Evolutionary conservation across 805 yeast genomes (phyloP), one percentile per base, ranked within the genome.

Genomic region (Millerozyma miso): DNA sequence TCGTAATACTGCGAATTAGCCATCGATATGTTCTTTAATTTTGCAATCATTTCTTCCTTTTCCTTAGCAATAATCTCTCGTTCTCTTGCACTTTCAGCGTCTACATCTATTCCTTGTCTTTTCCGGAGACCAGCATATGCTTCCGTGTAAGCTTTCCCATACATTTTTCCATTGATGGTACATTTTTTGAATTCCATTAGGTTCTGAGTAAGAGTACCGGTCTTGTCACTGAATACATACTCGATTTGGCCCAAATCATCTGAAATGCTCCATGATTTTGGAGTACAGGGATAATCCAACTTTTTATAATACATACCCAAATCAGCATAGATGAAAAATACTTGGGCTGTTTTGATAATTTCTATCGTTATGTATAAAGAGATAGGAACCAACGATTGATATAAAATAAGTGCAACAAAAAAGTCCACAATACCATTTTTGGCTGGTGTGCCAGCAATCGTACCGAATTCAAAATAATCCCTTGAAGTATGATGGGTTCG

Each of bases 231-330:
- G 60, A 86, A 86, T 38, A 86, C 79, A 57, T 86, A 86, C 58
- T 86, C 95, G 50, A 86, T 82, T 60, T 86, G 95, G 26, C 95
- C 95, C 53, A 86, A 67, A 62, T 86, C 95, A 69, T 86, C 95
- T 2, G 90, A 83, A 35, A 86, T 85, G 56, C 79, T 83, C 95
- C 95, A 86, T 0, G 90, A 75, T 56, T 85, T 85, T 13, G 95
- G 93, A 8, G 85, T 80, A 60, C 95, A 86, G 2, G 93, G 91
- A 53, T 80, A 85, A 59, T 86, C 91, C 46, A 86, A 63, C 41
- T 62, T 71, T 34, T 74, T 79, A 54, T 84, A 81, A 58, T 85
- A 86, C 80, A 86, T 79, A 40, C 75, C 65, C 34, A 80, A 79
- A 62, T 86, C 95, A 3, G 88, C 81, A 54, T 80, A 83, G 42